phyloP scores from a whole-genome alignment of 148 eudicot species.

The Linanthus parryae region DNA sequence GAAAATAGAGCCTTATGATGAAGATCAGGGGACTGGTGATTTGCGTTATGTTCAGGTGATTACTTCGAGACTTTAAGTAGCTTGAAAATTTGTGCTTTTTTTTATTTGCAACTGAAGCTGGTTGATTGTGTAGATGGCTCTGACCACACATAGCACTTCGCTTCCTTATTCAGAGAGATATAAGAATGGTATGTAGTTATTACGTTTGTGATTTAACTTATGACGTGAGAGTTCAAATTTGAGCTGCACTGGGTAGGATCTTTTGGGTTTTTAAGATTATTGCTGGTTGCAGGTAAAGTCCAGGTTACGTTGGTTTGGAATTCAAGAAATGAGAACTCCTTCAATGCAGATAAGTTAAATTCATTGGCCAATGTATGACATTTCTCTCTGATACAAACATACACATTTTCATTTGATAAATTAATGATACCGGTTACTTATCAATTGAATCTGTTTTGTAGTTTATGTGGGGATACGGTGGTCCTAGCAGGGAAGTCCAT shows the following conservation, averaged over 20 bases:
- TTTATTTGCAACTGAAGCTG: constrained; percentile 3
- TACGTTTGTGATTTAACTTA: constrained; percentile 6
- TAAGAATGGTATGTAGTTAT: constrained; percentile 47
- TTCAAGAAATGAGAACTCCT: constrained; percentile 73
- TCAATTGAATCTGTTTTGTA: constrained; percentile 19
- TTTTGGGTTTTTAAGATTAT: background rate
- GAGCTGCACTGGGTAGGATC: constrained; percentile 1
- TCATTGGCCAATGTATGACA: constrained; percentile 69
- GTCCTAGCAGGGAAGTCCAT: constrained; percentile 51
- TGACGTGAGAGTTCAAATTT: constrained; percentile 1
- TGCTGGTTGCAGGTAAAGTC: constrained; percentile 59
- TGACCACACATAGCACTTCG: constrained; percentile 75
- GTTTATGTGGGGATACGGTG: constrained; percentile 81
- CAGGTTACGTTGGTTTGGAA: constrained; percentile 96
- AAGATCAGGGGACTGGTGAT: constrained; percentile 81
- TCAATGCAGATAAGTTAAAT: constrained; percentile 51
- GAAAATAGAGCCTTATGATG: constrained; percentile 81
- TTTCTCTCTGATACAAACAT: background rate
- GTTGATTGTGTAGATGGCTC: constrained; percentile 74
- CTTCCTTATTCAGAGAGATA: constrained; percentile 84
- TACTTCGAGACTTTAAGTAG: background rate
- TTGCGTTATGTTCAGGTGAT: constrained; percentile 88
- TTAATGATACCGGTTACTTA: constrained; percentile 8
- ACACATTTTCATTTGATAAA: background rate
- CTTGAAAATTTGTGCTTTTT: background rate